Evolutionary conservation across 306 rosid species (phyloP).

Genomic region (Cyclanthera cordifolia): DNA sequence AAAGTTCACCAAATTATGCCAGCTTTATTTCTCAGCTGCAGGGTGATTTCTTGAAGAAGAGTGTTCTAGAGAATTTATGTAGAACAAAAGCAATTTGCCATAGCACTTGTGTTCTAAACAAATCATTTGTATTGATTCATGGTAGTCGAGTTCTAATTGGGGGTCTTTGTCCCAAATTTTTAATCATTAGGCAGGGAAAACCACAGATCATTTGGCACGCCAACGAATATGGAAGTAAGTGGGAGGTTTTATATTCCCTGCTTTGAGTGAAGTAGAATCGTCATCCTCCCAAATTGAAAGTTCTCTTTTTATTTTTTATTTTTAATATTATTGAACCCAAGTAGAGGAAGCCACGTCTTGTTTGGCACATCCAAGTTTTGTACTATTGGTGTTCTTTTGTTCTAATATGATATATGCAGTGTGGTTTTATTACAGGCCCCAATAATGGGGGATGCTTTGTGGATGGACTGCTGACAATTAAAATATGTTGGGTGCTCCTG

Average conservation of each 20-base stretch:
- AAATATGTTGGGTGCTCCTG: slow-evolving; percentile 11
- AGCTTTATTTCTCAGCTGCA: neutral
- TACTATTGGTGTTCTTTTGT: neutral
- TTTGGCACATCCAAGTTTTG: slow-evolving; percentile 7
- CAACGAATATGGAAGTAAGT: slow-evolving; percentile 18
- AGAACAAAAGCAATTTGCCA: slow-evolving; percentile 21
- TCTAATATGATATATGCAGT: slow-evolving; percentile 8
- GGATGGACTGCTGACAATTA: slow-evolving; percentile 6
- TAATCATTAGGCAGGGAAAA: slow-evolving; percentile 15
- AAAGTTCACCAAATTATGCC: neutral
- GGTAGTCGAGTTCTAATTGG: slow-evolving; percentile 21
- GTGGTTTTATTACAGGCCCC: slow-evolving; percentile 15
- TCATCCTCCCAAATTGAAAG: slow-evolving; percentile 10
- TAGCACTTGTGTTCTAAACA: slow-evolving; percentile 11
- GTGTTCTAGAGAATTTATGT: neutral
- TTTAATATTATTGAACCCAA: slow-evolving; percentile 8
- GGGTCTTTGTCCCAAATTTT: slow-evolving; percentile 19
- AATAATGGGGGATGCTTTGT: slow-evolving; percentile 14
- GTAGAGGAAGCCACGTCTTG: slow-evolving; percentile 28
- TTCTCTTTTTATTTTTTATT: neutral
- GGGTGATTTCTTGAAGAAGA: slow-evolving; percentile 6
- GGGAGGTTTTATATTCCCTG: slow-evolving; percentile 14
- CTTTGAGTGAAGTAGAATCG: slow-evolving; percentile 24
- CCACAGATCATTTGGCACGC: slow-evolving; percentile 17
- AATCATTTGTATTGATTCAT: slow-evolving; percentile 17